Conservation (phyloP, 2,329 filamentous ascomycete genomes). For the Lachnellula subtilissima region DNA sequence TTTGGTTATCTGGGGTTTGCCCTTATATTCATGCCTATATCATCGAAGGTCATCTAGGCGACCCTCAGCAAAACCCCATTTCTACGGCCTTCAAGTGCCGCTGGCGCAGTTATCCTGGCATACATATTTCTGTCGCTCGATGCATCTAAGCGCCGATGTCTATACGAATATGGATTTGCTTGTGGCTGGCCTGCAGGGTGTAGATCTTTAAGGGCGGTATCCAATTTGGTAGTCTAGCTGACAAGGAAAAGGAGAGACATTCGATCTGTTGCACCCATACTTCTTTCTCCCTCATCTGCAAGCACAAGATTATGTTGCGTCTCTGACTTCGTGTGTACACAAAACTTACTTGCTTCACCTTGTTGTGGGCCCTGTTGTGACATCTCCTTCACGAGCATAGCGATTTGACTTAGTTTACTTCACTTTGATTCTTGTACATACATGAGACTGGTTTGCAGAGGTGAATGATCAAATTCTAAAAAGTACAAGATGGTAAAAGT, state of each 20-base stretch:
- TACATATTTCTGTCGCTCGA: slow-evolving; percentile 20
- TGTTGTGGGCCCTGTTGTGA: slow-evolving; percentile 11
- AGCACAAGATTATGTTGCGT: slow-evolving; percentile 8
- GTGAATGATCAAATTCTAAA: no score
- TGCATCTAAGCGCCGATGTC: slow-evolving; percentile 11
- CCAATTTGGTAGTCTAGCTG: slow-evolving; percentile 23
- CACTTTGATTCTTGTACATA: slow-evolving; percentile 23
- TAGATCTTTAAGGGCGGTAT: slow-evolving; percentile 21
- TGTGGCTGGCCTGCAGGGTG: slow-evolving; percentile 24
- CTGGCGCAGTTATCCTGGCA: slow-evolving; percentile 26
- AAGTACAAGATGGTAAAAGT: no score
- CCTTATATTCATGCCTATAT: slow-evolving; percentile 18
- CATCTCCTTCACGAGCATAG: slow-evolving; percentile 15
- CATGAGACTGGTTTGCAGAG: background rate
- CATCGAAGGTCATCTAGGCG: slow-evolving; percentile 25
- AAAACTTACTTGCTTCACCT: slow-evolving; percentile 13
- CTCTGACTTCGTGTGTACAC: slow-evolving; percentile 13
- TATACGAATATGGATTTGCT: slow-evolving; percentile 25
- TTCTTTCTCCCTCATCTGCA: slow-evolving; percentile 13
- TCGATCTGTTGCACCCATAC: slow-evolving; percentile 28
- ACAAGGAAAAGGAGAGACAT: slow-evolving; percentile 25
- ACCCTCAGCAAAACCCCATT: slow-evolving; percentile 19
- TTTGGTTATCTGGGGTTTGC: slow-evolving; percentile 25
- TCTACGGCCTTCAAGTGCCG: slow-evolving; percentile 24
- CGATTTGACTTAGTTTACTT: slow-evolving; percentile 21